phyloP scores from a whole-genome alignment of 2,329 filamentous ascomycete genomes.

The Neofusicoccum sp. region DNA sequence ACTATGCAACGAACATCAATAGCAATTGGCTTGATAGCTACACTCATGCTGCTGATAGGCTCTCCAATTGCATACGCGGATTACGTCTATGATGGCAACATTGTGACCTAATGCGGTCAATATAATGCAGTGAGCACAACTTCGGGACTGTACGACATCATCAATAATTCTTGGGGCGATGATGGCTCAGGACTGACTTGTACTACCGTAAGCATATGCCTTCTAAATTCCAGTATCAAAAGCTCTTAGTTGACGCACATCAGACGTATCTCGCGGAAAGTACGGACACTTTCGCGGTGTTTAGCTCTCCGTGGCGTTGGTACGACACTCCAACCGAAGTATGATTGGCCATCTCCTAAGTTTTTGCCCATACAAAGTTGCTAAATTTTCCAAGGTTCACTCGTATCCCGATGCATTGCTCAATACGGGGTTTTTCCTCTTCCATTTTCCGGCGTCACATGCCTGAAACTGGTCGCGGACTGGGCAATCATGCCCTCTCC shows the following conservation, averaged over 20 bases:
- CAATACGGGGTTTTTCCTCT: constrained; percentile 14
- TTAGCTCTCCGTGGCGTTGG: constrained; percentile 19
- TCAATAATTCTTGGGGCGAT: constrained; percentile 16
- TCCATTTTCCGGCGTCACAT: background rate
- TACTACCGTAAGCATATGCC: constrained; percentile 10
- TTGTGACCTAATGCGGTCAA: background rate
- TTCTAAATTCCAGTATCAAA: background rate
- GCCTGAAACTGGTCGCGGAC: background rate
- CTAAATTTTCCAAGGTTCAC: no score
- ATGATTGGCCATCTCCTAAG: background rate
- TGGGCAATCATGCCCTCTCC: constrained; percentile 16
- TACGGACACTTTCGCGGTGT: constrained; percentile 6
- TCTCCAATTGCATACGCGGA: background rate
- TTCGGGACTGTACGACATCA: background rate
- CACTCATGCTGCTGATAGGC: background rate
- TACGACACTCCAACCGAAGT: background rate
- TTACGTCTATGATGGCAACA: background rate
- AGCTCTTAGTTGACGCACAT: background rate
- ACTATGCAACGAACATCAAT: no score
- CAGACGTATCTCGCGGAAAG: constrained; percentile 2
- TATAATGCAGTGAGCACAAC: constrained; percentile 3
- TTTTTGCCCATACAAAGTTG: no score
- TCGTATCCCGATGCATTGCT: constrained; percentile 18
- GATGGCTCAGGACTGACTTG: constrained; percentile 16
- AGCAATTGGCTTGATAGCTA: background rate